Evolutionary conservation across 2,329 filamentous ascomycete genomes (phyloP), one percentile per base, ranked within the genome.

Genomic region (Berkeleyomyces basicola): DNA sequence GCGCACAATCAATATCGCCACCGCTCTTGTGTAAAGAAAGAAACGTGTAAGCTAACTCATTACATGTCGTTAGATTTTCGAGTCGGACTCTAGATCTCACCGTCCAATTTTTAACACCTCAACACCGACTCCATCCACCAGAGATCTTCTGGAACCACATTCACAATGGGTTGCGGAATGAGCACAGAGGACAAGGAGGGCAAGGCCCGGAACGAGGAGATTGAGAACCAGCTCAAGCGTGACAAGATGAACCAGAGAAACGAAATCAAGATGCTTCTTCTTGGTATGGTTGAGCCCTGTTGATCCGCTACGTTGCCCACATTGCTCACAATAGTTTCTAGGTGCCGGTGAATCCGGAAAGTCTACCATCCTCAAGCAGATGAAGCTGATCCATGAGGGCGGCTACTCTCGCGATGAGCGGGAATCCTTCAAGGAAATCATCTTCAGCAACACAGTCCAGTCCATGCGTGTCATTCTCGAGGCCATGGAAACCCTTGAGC

Each of bases 131-230:
- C 63, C 39, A 36, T 16, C 47, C 33, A 58, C 62, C 49, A 43
- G 46, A 47, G 43, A 10, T 60, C 47, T 49, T 61, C 46, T 61
- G 42, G 62, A 60, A 63, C 42, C 49, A 39, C 14, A 33, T 55
- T 42, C 86, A 90, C 80, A 71, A 99, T 99, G 93, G 93, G 93
- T 85, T 99, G 93, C 77, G 92, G 92, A 78, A 95, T 96, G 90
- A 97, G 92, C 76, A 96, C 93, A 73, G 93, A 97, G 81, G 93
- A 97, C 79, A 96, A 96, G 87, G 93, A 97, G 90, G 92, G 93
- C 79, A 97, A 96, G 88, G 89, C 90, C 81, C 87, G 93, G 70
- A 97, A 99, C 75, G 93, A 99, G 82, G 92, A 97, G 84, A 99
- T 99, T 73, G 93, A 99, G 79, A 97, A 96, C 76, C 92, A 97